phyloP scores from a whole-genome alignment of 805 yeast species.

The Wickerhamomyces chambardii region DNA sequence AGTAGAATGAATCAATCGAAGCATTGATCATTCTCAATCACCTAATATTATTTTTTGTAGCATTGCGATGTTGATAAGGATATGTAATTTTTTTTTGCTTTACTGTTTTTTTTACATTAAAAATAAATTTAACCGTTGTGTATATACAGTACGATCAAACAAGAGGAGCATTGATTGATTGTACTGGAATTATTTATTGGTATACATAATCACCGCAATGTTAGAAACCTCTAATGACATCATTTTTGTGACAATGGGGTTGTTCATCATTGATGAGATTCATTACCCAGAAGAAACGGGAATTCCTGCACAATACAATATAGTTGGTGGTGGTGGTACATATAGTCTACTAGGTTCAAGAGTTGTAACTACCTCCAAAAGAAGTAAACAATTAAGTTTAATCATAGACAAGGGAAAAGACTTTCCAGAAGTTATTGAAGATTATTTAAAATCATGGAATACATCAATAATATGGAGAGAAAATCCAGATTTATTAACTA shows the following conservation, averaged over 20 bases:
- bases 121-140: too few relatives aligned
- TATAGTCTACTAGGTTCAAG: constrained; percentile 73
- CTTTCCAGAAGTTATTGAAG: constrained; percentile 44
- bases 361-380: constrained; percentile 31
- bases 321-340: constrained; percentile 89
- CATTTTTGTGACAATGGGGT: constrained; percentile 64
- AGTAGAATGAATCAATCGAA: neutral
- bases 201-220: too few relatives aligned
- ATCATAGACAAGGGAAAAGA: constrained; percentile 77
- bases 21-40: too few relatives aligned
- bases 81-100: too few relatives aligned
- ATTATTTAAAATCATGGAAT: constrained; percentile 47
- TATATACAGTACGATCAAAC: too few relatives aligned
- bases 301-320: constrained; percentile 29
- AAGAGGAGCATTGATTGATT: too few relatives aligned
- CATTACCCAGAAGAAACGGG: constrained; percentile 35
- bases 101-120: too few relatives aligned
- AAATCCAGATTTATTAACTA: constrained; percentile 48
- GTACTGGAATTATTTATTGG: too few relatives aligned
- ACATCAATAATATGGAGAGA: constrained; percentile 49
- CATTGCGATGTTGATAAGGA: too few relatives aligned
- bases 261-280: constrained; percentile 88
- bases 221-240: neutral
- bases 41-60: too few relatives aligned
- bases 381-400: constrained; percentile 41